Evolutionary conservation across 768 basidiomycete genomes (phyloP), one percentile per base, ranked within the genome.

Genomic region (Suillus americanus): DNA sequence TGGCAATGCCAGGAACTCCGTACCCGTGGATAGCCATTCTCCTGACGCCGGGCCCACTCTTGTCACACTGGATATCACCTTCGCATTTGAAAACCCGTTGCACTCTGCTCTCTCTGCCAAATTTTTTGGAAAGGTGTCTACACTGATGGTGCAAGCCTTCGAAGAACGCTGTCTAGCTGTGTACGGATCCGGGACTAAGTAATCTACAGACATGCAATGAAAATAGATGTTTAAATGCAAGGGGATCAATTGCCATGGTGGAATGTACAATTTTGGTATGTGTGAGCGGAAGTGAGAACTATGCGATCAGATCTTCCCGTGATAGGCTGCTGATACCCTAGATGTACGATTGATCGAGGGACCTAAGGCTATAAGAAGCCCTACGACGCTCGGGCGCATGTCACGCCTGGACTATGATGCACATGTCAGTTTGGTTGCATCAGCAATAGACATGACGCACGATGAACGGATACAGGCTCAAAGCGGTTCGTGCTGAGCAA

Each of bases 131-230:
- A 88, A 91, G 72, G 89, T 97, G 5, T 92, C 92, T 3, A 86
- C 86, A 68, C 83, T 90, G 77, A 98, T 97, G 94, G 89, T 98
- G 28, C 80, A 89, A 61, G 95, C 96, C 1, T 99, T 99, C 70
- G 95, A 98, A 78, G 83, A 89, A 67, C 85, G 95, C 33, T 97
- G 94, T 75, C 53, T 81, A 62, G 79, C 83, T 60, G 80, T 97
- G 6, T 95, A 95, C 70, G 91, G 92, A 5, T 73, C 73, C 23
- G 76, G 80, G 33, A 67, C 66, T 6, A 46, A 64, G 64, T 75
- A 62, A 71, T 63, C 18, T 63, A n/a, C 37, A 48, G 30, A 37
- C 37, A 14, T 62, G 57, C 25, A 37, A 56, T 37, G 20, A 56
- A 23, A 56, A 23, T 23, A 40, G 23, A 57, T 38, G 23, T 57